phyloP scores from a whole-genome alignment of 306 rosid genomes.

The Hippophae tibetana region DNA sequence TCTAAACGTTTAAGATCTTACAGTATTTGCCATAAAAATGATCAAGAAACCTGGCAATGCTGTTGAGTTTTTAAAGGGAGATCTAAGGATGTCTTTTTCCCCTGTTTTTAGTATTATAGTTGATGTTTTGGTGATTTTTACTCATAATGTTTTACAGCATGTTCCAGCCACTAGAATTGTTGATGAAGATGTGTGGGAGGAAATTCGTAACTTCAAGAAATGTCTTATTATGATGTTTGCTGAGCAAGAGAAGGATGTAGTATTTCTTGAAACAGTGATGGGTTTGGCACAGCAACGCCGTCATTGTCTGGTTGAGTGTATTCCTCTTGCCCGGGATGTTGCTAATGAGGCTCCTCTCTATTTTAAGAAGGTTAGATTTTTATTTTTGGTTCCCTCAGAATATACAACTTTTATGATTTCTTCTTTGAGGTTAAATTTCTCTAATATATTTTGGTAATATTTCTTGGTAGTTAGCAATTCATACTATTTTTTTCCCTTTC shows the following conservation, averaged over 20 bases:
- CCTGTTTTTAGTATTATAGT: not conserved
- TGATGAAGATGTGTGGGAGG: conserved; percentile 71
- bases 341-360: conserved; percentile 85
- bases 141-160: conserved; percentile 41
- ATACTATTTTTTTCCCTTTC: too few species aligned
- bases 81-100: not conserved
- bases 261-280: conserved; percentile 88
- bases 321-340: conserved; percentile 65
- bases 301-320: conserved; percentile 77
- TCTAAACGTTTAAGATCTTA: too few species aligned
- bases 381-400: not conserved
- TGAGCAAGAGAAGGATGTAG: conserved; percentile 73
- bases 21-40: too few species aligned
- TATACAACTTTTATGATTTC: not conserved
- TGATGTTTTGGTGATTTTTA: not conserved
- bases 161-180: conserved; percentile 70
- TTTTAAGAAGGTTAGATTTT: conserved; percentile 60
- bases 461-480: too few species aligned
- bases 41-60: too few species aligned
- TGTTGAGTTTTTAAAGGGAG: too few species aligned
- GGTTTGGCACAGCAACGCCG: conserved; percentile 70
- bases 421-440: not conserved
- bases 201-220: conserved; percentile 88
- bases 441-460: not conserved
- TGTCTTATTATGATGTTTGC: conserved; percentile 92